A percentile compares a stretch with the other conserved stretches of the same genome.
These are phyloP conservation scores for Talaromyces atroroseus DNA, from an alignment of 2,329 filamentous ascomycete species.

Conservation along the genomic window DNA sequence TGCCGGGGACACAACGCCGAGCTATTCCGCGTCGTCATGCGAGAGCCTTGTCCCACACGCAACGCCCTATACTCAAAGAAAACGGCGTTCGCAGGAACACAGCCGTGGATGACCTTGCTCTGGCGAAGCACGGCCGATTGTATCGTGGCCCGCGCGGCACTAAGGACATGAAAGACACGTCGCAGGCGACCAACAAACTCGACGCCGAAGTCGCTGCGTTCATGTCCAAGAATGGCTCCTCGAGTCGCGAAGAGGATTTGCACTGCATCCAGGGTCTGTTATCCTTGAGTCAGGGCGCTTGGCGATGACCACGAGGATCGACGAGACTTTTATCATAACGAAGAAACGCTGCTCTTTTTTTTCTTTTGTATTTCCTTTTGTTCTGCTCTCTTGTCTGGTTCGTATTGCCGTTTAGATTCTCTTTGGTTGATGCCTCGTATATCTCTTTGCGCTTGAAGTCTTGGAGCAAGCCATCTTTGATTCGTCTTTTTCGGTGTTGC, in stretches of 20 bases:
- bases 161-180: constrained; percentile 31
- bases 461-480: background rate
- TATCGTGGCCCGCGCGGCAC: constrained; percentile 18
- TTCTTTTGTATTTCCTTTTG: background rate
- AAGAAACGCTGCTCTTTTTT: constrained; percentile 3
- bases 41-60: constrained; percentile 26
- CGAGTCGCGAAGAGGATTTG: constrained; percentile 72
- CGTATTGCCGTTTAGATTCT: background rate
- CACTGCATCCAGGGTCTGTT: constrained; percentile 86
- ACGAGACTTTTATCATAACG: background rate
- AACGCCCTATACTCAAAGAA: constrained; percentile 44
- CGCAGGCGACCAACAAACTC: constrained; percentile 31
- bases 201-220: constrained; percentile 67
- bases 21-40: constrained; percentile 37
- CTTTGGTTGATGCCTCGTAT: background rate
- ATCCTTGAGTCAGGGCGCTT: constrained; percentile 86
- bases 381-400: background rate
- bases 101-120: constrained; percentile 18
- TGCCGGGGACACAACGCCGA: constrained; percentile 42
- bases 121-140: constrained; percentile 23
- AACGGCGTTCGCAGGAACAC: constrained; percentile 23
- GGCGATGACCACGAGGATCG: constrained; percentile 53
- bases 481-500: background rate
- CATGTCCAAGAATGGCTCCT: constrained; percentile 56
- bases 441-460: background rate